Conservation (phyloP, 1,284 basidiomycete genomes). For the Exobasidium rhododendri region DNA sequence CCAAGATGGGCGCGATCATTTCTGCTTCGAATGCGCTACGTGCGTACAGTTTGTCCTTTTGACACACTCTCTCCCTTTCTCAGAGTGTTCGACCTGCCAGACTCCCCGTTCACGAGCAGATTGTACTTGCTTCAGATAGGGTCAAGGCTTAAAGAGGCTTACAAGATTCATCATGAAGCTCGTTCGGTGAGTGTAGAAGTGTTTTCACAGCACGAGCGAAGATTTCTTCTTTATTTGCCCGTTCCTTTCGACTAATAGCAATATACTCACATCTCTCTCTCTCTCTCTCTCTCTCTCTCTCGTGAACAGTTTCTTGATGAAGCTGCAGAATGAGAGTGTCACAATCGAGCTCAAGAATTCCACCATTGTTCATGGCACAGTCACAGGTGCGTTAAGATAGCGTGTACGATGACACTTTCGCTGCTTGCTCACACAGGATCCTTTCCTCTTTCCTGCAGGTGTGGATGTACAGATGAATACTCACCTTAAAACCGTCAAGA, state of each 20-base stretch:
- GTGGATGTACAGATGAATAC: slow-evolving; percentile 74
- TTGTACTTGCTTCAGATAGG: slow-evolving; percentile 10
- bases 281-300: not conserved
- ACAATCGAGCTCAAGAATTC: slow-evolving; percentile 98
- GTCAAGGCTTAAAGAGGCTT: slow-evolving; percentile 25
- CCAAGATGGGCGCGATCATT: no score
- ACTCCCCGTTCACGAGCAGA: slow-evolving; percentile 22
- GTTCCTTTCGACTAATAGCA: not conserved
- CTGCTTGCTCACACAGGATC: not conserved
- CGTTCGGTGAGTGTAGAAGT: slow-evolving; percentile 37
- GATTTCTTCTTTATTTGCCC: not conserved
- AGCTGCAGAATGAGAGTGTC: slow-evolving; percentile 98
- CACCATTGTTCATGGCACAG: slow-evolving; percentile 89
- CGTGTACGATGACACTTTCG: no score
- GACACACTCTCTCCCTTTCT: no score
- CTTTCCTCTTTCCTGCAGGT: slow-evolving; percentile 15
- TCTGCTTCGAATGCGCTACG: no score
- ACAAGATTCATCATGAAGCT: slow-evolving; percentile 48
- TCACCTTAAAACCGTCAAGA: slow-evolving; percentile 92
- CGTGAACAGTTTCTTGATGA: slow-evolving; percentile 85
- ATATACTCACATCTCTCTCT: not conserved
- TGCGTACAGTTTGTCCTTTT: no score
- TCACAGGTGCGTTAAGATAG: slow-evolving; percentile 70
- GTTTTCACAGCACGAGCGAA: not conserved
- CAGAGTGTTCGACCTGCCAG: slow-evolving; percentile 13